Percentiles rank a stretch among this genome's conserved stretches.
Conservation (phyloP, 352 stramenopile genomes). For the Globisporangium abappressorium region DNA sequence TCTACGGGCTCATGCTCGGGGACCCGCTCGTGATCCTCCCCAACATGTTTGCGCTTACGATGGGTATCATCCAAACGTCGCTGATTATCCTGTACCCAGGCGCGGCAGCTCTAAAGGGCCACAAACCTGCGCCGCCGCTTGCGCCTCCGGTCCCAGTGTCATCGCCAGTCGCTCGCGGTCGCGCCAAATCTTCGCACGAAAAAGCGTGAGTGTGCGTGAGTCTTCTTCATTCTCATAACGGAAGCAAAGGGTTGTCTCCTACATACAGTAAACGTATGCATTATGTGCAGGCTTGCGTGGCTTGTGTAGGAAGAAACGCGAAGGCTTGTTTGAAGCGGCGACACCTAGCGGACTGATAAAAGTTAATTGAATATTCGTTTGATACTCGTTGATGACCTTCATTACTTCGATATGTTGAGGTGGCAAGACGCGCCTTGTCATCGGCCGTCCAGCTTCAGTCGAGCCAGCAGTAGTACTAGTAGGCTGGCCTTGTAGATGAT, state of each 20-base stretch:
- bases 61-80: constrained; percentile 71
- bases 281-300: not conserved
- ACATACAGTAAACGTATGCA: not conserved
- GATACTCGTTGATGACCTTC: not conserved
- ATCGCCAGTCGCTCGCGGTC: not conserved
- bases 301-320: not conserved
- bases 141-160: not conserved
- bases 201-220: constrained; percentile 14
- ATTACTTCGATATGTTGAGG: not conserved
- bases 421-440: not conserved
- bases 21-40: constrained; percentile 67
- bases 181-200: constrained; percentile 22
- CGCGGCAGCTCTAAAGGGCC: constrained; percentile 2
- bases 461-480: not conserved
- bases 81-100: constrained; percentile 56
- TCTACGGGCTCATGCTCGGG: constrained; percentile 64
- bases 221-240: too few relatives aligned
- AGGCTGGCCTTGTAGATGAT: not conserved
- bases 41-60: constrained; percentile 64
- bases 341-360: not conserved
- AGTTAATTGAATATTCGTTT: not conserved
- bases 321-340: not conserved
- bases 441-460: not conserved
- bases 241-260: not conserved
- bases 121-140: not conserved